Base-by-base conservation (phyloP, 176 grass and related monocot species). In the Otatea glauca region DNA sequence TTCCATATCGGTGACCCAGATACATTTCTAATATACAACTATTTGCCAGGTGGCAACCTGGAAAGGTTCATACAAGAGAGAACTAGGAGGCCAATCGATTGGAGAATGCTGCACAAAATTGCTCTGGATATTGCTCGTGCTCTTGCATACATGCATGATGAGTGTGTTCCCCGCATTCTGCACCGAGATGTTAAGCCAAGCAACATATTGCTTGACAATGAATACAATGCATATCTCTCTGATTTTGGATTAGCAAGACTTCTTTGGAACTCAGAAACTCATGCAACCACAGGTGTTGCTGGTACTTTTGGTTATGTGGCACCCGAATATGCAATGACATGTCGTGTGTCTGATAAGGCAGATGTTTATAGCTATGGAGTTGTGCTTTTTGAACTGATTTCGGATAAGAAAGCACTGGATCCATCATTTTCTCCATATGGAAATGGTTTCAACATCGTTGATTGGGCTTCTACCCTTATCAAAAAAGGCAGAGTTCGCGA, bases 21-120 rank as follows among this genome's bases (percentile, higher is more conserved):
- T 69, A 97, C 90, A 91, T 97, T 97, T 83, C 61, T 97, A 73
- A 94, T 97, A 87, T 97, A 97, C 61, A 97, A 97, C 80, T 97
- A 97, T 81, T 66, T 97, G 60, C 60, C 94, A 9, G 94, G 92
- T 41, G 94, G 94, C 58, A 94, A 97, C 66, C 81, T 97, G 78
- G 92, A 97, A 75, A 94, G 75, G 65, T 94, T 97, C 75, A 91
- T 97, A 83, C 88, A 91, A 39, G 92, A 97, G 80, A 90, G 92
- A 61, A 48, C 38, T 5, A 94, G 72, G 81, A 92, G 81, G 77
- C 88, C 88, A 38, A 75, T 92, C 56, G 61, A 87, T 76, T 97
- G 94, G 94, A 88, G 88, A 54, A 91, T 78, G 84, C 88, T 97
- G 81, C 94, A 97, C 84, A 97, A 97, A 70, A 97, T 97, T 55